A percentile compares a stretch with the other conserved stretches of the same genome.
These are phyloP conservation scores for Aspergillus taichungensis DNA, from an alignment of 495 filamentous ascomycete species.

Conservation along the genomic window DNA sequence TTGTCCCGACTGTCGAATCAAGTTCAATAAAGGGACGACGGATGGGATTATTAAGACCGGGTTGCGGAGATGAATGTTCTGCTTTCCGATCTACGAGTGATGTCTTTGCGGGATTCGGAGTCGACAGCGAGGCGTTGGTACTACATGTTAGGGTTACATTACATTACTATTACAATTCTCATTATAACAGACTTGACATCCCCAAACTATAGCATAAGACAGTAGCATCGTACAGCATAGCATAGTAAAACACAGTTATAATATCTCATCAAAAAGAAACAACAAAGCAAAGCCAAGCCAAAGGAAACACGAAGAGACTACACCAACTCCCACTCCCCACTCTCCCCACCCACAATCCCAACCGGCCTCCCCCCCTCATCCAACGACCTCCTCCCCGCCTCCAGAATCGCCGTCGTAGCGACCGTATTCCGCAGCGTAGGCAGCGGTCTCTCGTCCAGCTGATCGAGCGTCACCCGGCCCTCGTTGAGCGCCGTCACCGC, in stretches of 20 bases:
- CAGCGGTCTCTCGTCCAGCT: slow-evolving; percentile 69
- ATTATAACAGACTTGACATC: too few relatives aligned
- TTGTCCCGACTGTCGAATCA: slow-evolving; percentile 74
- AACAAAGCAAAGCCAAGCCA: background rate
- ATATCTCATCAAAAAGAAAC: too few relatives aligned
- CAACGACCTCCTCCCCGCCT: slow-evolving; percentile 73
- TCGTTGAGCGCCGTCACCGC: slow-evolving; percentile 72
- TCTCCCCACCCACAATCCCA: slow-evolving; percentile 50
- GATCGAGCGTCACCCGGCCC: slow-evolving; percentile 56
- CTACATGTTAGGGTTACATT: too few relatives aligned
- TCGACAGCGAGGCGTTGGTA: too few relatives aligned
- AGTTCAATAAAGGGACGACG: slow-evolving; percentile 44
- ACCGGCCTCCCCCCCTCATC: slow-evolving; percentile 70
- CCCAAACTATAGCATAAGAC: too few relatives aligned
- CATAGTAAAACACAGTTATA: too few relatives aligned
- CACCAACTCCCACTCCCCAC: slow-evolving; percentile 60
- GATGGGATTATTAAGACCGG: slow-evolving; percentile 33
- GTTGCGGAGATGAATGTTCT: slow-evolving; percentile 22
- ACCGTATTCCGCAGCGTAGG: slow-evolving; percentile 85
- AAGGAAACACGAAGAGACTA: slow-evolving; percentile 26
- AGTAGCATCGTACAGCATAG: too few relatives aligned
- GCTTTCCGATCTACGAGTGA: background rate
- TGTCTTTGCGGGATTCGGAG: too few relatives aligned
- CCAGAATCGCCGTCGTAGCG: slow-evolving; percentile 81
- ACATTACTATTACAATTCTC: too few relatives aligned